phyloP scores from a whole-genome alignment of 371 early-diverging fungal species.

The Apophysomyces variabilis region DNA sequence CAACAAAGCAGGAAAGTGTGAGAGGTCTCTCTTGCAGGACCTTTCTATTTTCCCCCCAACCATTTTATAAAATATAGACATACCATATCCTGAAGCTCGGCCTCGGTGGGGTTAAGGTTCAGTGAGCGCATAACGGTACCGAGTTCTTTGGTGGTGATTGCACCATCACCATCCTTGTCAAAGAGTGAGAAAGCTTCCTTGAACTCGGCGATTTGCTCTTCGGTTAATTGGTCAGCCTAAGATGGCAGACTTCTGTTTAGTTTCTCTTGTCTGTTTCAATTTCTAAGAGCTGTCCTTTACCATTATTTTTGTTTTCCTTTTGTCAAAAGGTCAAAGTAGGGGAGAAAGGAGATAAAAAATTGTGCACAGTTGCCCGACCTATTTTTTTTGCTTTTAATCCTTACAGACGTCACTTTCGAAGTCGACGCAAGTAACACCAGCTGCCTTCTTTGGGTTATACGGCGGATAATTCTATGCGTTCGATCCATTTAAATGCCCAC shows the following conservation, averaged over 20 bases:
- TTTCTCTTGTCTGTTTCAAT: not conserved
- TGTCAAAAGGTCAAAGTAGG: not conserved
- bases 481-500: not conserved
- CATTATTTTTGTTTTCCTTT: not conserved
- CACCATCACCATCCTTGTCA: constrained; percentile 86
- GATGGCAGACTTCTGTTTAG: not conserved
- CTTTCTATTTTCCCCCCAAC: not conserved
- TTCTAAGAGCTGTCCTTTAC: not conserved
- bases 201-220: constrained; percentile 91
- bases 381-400: not conserved
- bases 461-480: constrained; percentile 1
- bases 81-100: constrained; percentile 82
- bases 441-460: not conserved
- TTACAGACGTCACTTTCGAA: constrained; percentile 6
- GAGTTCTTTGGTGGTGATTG: constrained; percentile 85
- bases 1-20: not conserved
- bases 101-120: constrained; percentile 83
- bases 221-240: constrained; percentile 89
- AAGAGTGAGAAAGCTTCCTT: constrained; percentile 47
- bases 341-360: constrained; percentile 4
- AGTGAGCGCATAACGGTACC: constrained; percentile 94
- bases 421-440: not conserved
- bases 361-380: not conserved
- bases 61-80: not conserved
- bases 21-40: not conserved